These are phyloP conservation scores for Ogataea pini DNA, from an alignment of 805 yeast genomes.

Conservation along the genomic window DNA sequence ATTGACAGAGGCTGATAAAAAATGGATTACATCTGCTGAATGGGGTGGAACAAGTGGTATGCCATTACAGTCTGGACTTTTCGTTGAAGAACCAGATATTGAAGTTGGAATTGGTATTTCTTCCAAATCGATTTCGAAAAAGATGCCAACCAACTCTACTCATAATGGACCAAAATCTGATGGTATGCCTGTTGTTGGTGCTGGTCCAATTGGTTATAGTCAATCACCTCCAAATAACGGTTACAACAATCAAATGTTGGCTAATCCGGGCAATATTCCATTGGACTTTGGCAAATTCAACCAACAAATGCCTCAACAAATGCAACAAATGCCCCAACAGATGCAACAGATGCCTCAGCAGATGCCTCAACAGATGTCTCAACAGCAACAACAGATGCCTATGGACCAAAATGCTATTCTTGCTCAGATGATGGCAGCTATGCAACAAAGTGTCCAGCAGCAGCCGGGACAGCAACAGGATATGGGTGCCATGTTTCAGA, in stretches of 20 bases:
- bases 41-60: constrained; percentile 98
- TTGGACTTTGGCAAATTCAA: constrained; percentile 24
- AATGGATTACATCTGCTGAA: constrained; percentile 87
- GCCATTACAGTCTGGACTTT: constrained; percentile 74
- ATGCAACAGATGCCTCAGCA: constrained; percentile 15
- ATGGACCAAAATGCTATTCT: constrained; percentile 33
- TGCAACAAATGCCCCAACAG: constrained; percentile 15
- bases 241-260: constrained; percentile 14
- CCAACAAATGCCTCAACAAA: constrained; percentile 9
- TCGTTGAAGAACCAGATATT: constrained; percentile 95
- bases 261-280: constrained; percentile 28
- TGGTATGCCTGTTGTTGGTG: constrained; percentile 22
- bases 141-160: constrained; percentile 89
- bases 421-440: constrained; percentile 38
- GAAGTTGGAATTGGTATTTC: constrained; percentile 94
- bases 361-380: constrained; percentile 15
- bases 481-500: constrained; percentile 38
- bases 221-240: constrained; percentile 15
- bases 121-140: constrained; percentile 85
- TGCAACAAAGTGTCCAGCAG: constrained; percentile 32
- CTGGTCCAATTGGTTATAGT: constrained; percentile 12
- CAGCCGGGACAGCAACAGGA: constrained; percentile 30
- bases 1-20: constrained; percentile 89
- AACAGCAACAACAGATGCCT: constrained; percentile 12
- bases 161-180: constrained; percentile 85